Evolutionary conservation across 176 grass and related monocot genomes (phyloP).

Genomic region (Tillandsia leiboldiana): DNA sequence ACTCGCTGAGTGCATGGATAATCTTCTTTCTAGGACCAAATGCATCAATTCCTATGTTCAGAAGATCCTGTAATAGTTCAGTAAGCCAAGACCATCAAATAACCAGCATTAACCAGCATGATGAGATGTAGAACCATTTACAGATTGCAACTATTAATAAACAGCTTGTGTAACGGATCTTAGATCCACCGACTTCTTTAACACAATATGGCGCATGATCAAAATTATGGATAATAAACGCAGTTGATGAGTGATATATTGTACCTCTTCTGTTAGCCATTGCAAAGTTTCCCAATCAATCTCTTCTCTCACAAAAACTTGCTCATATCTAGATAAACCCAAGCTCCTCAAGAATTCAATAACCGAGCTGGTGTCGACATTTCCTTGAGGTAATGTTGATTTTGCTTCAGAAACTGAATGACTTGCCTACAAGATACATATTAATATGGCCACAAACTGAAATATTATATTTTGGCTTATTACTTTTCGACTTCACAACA

Average conservation of each 20-base stretch:
- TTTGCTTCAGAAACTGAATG: constrained; percentile 27
- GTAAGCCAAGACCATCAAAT: constrained; percentile 8
- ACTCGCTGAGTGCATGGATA: constrained; percentile 47
- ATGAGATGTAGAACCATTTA: not conserved
- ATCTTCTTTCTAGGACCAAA: constrained; percentile 93
- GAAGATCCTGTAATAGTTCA: constrained; percentile 59
- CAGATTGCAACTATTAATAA: not conserved
- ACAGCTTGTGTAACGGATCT: not conserved
- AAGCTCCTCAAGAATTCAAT: constrained; percentile 62
- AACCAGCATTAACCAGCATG: constrained; percentile 16
- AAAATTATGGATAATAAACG: constrained; percentile 5
- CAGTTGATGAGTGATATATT: constrained; percentile 1
- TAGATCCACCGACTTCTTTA: not conserved
- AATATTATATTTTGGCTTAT: not conserved
- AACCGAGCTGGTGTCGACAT: constrained; percentile 32
- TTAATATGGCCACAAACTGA: not conserved
- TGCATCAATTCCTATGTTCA: constrained; percentile 62
- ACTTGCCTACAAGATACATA: constrained; percentile 34
- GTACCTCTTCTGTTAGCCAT: constrained; percentile 91
- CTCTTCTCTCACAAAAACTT: constrained; percentile 79
- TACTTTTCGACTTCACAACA: not conserved
- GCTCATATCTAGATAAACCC: constrained; percentile 66
- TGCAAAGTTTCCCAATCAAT: constrained; percentile 82
- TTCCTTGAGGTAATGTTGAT: constrained; percentile 25
- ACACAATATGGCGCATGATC: not conserved